A percentile compares a stretch with the other conserved stretches of the same genome.
Evolutionary conservation across 345 rosid species (phyloP).

Genomic region (Ricinus communis): DNA sequence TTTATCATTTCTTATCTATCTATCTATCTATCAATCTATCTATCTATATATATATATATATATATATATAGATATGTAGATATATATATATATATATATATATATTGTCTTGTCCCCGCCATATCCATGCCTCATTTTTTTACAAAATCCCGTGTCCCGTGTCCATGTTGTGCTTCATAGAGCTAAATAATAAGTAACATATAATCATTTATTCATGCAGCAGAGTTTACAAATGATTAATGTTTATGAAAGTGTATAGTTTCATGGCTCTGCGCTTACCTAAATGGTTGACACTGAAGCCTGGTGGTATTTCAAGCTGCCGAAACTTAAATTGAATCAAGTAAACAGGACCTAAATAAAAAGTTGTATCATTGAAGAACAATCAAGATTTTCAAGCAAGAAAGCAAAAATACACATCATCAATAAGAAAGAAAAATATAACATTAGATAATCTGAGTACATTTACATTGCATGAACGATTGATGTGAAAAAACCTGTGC

Average conservation of each 20-base stretch:
- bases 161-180: too few relatives aligned
- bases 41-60: too few relatives aligned
- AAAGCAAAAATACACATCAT: background rate
- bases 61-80: too few relatives aligned
- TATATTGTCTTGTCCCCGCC: too few relatives aligned
- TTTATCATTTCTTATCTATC: too few relatives aligned
- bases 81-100: too few relatives aligned
- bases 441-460: background rate
- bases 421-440: background rate
- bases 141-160: too few relatives aligned
- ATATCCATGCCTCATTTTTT: too few relatives aligned
- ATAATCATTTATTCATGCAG: background rate
- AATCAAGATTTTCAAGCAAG: slow-evolving; percentile 6
- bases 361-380: slow-evolving; percentile 9
- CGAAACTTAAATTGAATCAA: slow-evolving; percentile 92
- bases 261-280: slow-evolving; percentile 43
- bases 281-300: slow-evolving; percentile 67
- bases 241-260: background rate
- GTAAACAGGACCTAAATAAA: slow-evolving; percentile 66
- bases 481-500: background rate
- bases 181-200: too few relatives aligned
- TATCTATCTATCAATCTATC: too few relatives aligned
- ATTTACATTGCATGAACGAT: background rate
- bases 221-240: background rate
- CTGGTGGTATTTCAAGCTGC: slow-evolving; percentile 88